Percentiles rank a stretch among this genome's conserved stretches.
phyloP scores from a whole-genome alignment of 768 basidiomycete genomes.

The Sporobolomyces pararoseus region DNA sequence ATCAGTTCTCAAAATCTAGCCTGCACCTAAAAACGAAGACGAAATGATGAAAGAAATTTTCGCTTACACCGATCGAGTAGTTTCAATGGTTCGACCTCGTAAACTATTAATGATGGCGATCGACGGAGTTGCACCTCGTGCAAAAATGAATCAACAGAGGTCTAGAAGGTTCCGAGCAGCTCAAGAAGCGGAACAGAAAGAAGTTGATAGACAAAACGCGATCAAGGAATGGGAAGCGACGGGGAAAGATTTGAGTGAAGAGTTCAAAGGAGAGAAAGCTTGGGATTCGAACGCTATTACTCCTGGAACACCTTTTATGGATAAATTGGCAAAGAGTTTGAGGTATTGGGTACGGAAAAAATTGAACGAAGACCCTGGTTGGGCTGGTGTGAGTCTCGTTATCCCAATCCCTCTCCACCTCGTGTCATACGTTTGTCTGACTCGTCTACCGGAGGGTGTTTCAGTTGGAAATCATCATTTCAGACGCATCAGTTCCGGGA shows the following conservation, averaged over 20 bases:
- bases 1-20: slow-evolving; percentile 53
- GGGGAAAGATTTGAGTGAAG: slow-evolving; percentile 74
- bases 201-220: slow-evolving; percentile 76
- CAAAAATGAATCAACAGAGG: slow-evolving; percentile 99
- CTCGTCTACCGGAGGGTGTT: not conserved
- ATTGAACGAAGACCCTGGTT: slow-evolving; percentile 89
- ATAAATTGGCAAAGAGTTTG: slow-evolving; percentile 75
- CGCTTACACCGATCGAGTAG: slow-evolving; percentile 91
- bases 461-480: slow-evolving; percentile 91
- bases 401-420: slow-evolving; percentile 1
- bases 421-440: not conserved
- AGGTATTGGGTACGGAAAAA: slow-evolving; percentile 96
- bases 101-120: slow-evolving; percentile 98
- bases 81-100: slow-evolving; percentile 92
- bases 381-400: slow-evolving; percentile 69
- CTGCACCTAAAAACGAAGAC: slow-evolving; percentile 93
- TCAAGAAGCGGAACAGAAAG: slow-evolving; percentile 92
- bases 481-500: slow-evolving; percentile 93
- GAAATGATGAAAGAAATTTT: slow-evolving; percentile 99
- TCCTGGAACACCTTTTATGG: slow-evolving; percentile 97
- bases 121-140: slow-evolving; percentile 55
- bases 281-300: slow-evolving; percentile 99
- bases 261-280: slow-evolving; percentile 73
- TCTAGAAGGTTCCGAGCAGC: slow-evolving; percentile 91
- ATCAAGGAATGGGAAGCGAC: slow-evolving; percentile 87